Conservation (phyloP, 805 yeast species). For the Yarrowia alimentaria region DNA sequence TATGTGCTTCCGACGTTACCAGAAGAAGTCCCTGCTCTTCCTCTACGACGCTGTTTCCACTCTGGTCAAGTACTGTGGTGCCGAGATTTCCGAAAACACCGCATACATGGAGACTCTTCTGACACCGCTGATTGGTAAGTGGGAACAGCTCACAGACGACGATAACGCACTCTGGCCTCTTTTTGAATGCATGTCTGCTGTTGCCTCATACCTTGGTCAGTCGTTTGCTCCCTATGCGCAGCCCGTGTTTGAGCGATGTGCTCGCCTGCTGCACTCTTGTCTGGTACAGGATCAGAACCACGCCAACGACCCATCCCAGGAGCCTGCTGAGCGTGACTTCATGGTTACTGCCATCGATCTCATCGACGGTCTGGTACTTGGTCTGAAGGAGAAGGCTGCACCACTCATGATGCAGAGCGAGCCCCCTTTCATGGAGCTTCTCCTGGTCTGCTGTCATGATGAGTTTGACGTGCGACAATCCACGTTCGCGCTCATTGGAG, state of each 20-base stretch:
- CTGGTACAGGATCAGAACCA: slow-evolving; percentile 65
- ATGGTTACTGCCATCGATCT: slow-evolving; percentile 85
- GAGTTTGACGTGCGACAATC: slow-evolving; percentile 88
- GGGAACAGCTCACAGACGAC: slow-evolving; percentile 72
- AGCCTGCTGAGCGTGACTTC: slow-evolving; percentile 85
- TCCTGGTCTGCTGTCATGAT: slow-evolving; percentile 71
- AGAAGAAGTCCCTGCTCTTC: slow-evolving; percentile 74
- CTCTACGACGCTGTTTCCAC: slow-evolving; percentile 90
- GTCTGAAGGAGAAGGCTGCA: slow-evolving; percentile 63
- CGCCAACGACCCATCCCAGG: slow-evolving; percentile 55
- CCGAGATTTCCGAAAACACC: slow-evolving; percentile 53
- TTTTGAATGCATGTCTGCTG: slow-evolving; percentile 86
- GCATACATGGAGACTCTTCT: slow-evolving; percentile 57
- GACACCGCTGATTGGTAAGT: slow-evolving; percentile 78
- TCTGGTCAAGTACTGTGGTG: slow-evolving; percentile 73
- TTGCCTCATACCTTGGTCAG: slow-evolving; percentile 84
- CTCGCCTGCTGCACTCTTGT: slow-evolving; percentile 64
- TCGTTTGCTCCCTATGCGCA: slow-evolving; percentile 84
- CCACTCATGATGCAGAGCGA: slow-evolving; percentile 47
- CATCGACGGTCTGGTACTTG: slow-evolving; percentile 90
- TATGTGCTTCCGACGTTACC: slow-evolving; percentile 72
- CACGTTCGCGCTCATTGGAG: slow-evolving; percentile 87
- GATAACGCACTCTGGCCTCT: slow-evolving; percentile 90
- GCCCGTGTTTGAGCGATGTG: slow-evolving; percentile 77
- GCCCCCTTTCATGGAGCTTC: slow-evolving; percentile 54